Percentiles rank a stretch among this genome's conserved stretches.
Conservation (phyloP, 2,329 filamentous ascomycete genomes). For the Metarhizium album region DNA sequence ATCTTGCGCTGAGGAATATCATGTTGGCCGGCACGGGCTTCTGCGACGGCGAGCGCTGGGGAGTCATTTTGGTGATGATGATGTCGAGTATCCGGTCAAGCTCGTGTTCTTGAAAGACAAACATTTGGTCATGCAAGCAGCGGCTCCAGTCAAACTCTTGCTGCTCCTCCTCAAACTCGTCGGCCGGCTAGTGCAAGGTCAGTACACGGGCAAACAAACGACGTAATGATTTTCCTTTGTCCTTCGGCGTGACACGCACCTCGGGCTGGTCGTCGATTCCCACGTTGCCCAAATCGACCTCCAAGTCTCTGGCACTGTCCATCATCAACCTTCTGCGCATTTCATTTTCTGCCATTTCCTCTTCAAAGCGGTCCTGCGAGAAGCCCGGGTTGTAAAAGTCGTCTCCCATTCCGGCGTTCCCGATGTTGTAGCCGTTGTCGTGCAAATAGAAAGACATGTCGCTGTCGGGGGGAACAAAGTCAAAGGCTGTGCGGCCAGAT, state of each 20-base stretch:
- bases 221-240: not conserved
- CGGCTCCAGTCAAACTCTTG: slow-evolving; percentile 95
- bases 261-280: slow-evolving; percentile 94
- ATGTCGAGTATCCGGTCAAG: slow-evolving; percentile 87
- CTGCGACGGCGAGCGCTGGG: slow-evolving; percentile 88
- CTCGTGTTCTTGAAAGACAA: slow-evolving; percentile 94
- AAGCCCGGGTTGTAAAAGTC: slow-evolving; percentile 94
- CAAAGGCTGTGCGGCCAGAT: slow-evolving; percentile 84
- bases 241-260: slow-evolving; percentile 34
- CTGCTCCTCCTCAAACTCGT: slow-evolving; percentile 77
- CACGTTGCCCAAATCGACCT: slow-evolving; percentile 91
- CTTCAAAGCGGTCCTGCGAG: slow-evolving; percentile 87
- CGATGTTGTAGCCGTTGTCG: slow-evolving; percentile 85
- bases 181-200: slow-evolving; percentile 41
- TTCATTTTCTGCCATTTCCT: slow-evolving; percentile 94
- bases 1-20: slow-evolving; percentile 87
- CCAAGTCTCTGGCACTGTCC: slow-evolving; percentile 94
- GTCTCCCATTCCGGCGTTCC: slow-evolving; percentile 65
- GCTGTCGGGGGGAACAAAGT: slow-evolving; percentile 90
- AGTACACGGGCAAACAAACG: slow-evolving; percentile 8
- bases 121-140: slow-evolving; percentile 97
- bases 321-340: slow-evolving; percentile 97
- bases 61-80: slow-evolving; percentile 96
- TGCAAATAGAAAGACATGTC: slow-evolving; percentile 95
- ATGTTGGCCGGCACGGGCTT: slow-evolving; percentile 97